These are phyloP conservation scores for Orbilia brochopaga DNA, from an alignment of 2,329 filamentous ascomycete genomes.

Conservation along the genomic window DNA sequence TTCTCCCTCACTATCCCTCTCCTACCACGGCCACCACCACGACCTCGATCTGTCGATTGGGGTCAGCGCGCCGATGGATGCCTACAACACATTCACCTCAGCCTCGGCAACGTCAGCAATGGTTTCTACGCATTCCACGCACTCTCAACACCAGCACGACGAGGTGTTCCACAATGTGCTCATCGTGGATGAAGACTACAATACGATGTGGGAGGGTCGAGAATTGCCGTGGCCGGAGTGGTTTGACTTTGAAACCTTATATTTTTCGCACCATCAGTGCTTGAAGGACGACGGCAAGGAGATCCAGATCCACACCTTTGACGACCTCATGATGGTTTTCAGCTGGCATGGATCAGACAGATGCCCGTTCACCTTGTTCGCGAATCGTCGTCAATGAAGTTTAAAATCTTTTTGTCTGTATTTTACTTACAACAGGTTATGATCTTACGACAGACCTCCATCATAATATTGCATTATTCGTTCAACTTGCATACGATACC, in stretches of 20 bases:
- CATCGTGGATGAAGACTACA: constrained; percentile 28
- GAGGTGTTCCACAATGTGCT: constrained; percentile 9
- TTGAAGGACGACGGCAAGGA: constrained; percentile 17
- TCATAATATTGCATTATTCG: neutral
- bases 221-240: constrained; percentile 7
- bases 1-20: neutral
- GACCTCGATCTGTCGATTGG: constrained; percentile 15
- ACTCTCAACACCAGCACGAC: neutral
- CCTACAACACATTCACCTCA: neutral
- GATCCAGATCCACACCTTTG: constrained; percentile 11
- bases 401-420: too few relatives aligned
- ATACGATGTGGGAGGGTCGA: constrained; percentile 14
- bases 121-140: constrained; percentile 2
- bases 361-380: constrained; percentile 31
- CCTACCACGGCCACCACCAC: neutral
- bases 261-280: constrained; percentile 30
- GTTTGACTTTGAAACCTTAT: constrained; percentile 23
- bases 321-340: constrained; percentile 19
- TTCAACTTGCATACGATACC: neutral
- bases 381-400: neutral
- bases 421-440: too few relatives aligned
- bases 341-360: constrained; percentile 18
- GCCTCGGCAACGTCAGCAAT: neutral
- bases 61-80: neutral
- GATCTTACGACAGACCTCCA: neutral